phyloP scores from a whole-genome alignment of 73 alveolate genomes.

The Blepharisma japonicum region DNA sequence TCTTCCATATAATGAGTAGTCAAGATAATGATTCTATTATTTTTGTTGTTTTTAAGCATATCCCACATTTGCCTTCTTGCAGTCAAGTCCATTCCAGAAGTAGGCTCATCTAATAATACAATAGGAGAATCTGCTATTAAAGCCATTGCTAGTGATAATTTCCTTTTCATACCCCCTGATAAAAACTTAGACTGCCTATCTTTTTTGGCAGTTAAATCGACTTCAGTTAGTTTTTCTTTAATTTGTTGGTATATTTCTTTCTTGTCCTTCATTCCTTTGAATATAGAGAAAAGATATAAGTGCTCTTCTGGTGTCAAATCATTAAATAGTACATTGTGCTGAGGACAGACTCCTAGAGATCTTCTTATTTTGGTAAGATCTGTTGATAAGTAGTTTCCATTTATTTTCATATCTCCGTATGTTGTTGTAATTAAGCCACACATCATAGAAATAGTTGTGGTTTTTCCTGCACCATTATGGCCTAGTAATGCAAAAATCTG shows the following conservation, averaged over 20 bases:
- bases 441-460: slow-evolving; percentile 85
- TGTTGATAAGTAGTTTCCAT: slow-evolving; percentile 59
- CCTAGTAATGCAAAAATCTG: slow-evolving; percentile 94
- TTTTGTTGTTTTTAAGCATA: slow-evolving; percentile 82
- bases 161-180: slow-evolving; percentile 97
- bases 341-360: slow-evolving; percentile 95
- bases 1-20: slow-evolving; percentile 81
- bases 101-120: slow-evolving; percentile 95
- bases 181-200: slow-evolving; percentile 67
- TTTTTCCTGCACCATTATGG: slow-evolving; percentile 98
- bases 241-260: slow-evolving; percentile 61
- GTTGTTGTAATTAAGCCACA: slow-evolving; percentile 71
- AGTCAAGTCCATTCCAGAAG: slow-evolving; percentile 96
- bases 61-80: slow-evolving; percentile 96
- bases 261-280: slow-evolving; percentile 77
- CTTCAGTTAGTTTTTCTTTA: slow-evolving; percentile 73
- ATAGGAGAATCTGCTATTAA: slow-evolving; percentile 90
- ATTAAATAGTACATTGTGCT: slow-evolving; percentile 91
- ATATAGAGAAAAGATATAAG: slow-evolving; percentile 70
- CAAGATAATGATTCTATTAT: slow-evolving; percentile 75
- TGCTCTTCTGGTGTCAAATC: slow-evolving; percentile 76
- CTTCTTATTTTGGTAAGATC: slow-evolving; percentile 67
- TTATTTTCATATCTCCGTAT: slow-evolving; percentile 59
- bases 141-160: slow-evolving; percentile 93
- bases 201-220: slow-evolving; percentile 64